Conservation (phyloP, 2,329 filamentous ascomycete genomes). For the Macrophomina pseudophaseolina region DNA sequence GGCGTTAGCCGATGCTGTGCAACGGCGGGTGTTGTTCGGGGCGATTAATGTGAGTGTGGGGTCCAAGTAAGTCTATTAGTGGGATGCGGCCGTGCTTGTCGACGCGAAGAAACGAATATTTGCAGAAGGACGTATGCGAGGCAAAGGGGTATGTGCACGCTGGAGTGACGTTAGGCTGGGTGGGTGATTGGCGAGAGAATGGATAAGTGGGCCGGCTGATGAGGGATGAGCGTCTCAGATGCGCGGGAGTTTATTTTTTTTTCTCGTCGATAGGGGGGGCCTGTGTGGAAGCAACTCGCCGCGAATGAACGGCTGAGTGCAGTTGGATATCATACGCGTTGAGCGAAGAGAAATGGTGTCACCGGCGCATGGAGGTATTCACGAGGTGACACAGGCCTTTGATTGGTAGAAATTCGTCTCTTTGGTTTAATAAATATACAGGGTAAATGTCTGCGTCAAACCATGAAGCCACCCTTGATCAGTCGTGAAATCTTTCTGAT, state of each 20-base stretch:
- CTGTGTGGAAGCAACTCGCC: no score
- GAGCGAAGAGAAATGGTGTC: background rate
- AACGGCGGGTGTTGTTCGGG: no score
- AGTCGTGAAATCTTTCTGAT: background rate
- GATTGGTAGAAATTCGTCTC: background rate
- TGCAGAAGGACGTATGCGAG: background rate
- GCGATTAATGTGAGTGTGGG: no score
- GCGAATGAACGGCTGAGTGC: background rate
- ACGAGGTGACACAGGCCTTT: background rate
- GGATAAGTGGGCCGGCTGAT: background rate
- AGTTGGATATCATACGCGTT: background rate
- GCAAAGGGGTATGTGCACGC: background rate
- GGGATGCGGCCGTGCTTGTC: background rate
- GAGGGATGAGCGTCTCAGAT: background rate
- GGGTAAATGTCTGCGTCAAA: background rate
- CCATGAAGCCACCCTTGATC: background rate
- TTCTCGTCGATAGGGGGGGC: no score
- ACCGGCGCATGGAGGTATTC: background rate
- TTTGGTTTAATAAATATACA: background rate
- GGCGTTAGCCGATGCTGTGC: no score
- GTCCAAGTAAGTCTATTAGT: no score
- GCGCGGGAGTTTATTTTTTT: no score
- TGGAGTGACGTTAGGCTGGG: background rate
- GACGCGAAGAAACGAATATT: background rate
- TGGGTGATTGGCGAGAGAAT: background rate